Percentiles rank a stretch among this genome's conserved stretches.
phyloP scores from a whole-genome alignment of 805 yeast species.

The Wickerhamiella brachini region DNA sequence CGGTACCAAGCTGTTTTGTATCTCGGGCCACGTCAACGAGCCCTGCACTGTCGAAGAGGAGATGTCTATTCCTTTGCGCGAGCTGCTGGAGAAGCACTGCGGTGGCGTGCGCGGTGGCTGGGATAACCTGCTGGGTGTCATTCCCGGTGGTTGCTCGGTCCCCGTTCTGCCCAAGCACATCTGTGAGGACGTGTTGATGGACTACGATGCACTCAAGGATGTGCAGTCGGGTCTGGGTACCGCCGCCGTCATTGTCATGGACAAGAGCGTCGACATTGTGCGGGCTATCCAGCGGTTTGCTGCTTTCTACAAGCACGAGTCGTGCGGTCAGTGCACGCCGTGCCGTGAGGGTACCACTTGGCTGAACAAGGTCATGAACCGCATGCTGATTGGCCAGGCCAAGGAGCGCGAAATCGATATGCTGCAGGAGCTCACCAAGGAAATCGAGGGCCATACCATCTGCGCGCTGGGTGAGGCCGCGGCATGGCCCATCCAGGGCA shows the following conservation, averaged over 20 bases:
- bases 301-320: constrained; percentile 79
- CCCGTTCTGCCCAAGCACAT: constrained; percentile 60
- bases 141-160: constrained; percentile 85
- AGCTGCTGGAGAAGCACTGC: constrained; percentile 75
- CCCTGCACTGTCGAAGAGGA: constrained; percentile 92
- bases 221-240: constrained; percentile 84
- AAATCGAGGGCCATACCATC: constrained; percentile 82
- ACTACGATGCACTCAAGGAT: constrained; percentile 73
- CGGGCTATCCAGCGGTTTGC: constrained; percentile 77
- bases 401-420: constrained; percentile 67
- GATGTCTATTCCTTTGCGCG: constrained; percentile 78
- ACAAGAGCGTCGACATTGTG: constrained; percentile 71
- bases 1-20: constrained; percentile 75
- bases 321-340: constrained; percentile 91
- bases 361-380: constrained; percentile 71
- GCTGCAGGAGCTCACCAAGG: constrained; percentile 73
- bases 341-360: constrained; percentile 91
- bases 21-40: constrained; percentile 82
- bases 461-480: constrained; percentile 91
- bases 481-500: constrained; percentile 88
- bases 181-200: constrained; percentile 67
- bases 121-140: constrained; percentile 78
- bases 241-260: constrained; percentile 86
- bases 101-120: constrained; percentile 88
- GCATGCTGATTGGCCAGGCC: constrained; percentile 70